Evolutionary conservation across 441 rosid species (phyloP), one percentile per base, ranked within the genome.

Genomic region (Hura crepitans): DNA sequence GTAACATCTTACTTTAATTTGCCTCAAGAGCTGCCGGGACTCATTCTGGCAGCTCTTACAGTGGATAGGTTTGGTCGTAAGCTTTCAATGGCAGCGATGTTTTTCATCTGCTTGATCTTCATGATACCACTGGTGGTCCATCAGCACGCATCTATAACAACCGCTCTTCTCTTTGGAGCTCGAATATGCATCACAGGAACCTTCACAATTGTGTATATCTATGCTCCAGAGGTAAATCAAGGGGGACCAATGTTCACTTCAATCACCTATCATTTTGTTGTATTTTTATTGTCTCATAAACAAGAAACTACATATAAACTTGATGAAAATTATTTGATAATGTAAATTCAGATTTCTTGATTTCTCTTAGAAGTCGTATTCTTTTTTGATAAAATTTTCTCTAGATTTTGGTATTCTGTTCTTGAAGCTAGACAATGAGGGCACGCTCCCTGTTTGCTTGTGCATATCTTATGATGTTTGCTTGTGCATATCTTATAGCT

Each of bases 41-140:
- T 88, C 53, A 77, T 89, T 46, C 73, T 91, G 75, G 66, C 98
- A 65, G 94, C 93, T 66, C 81, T 83, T 37, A 82, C 79, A 43
- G 88, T 93, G 45, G 98, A 93, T 73, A 89, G 74, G 76, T 77
- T 85, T 13, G 98, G 98, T 63, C 86, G 97, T 43, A 93, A 91
- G 77, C 69, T 85, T 35, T 91, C 98, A 3, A 91, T 87, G 96
- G 77, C 95, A 57, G 69, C 81, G 46, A 81, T 88, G 90, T 78
- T 91, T 80, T 85, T 93, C 81, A 62, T 79, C 18, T 86, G 89
- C 66, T 83, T 87, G 81, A 37, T 86, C 49, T 85, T 84, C 85
- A 81, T 93, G 65, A 78, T 91, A 50, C 97, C 98, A 20, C 78
- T 93, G 81, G 80, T 87, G 46, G 79, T 79, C 74, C 86, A 88